phyloP scores from a whole-genome alignment of 208 protist genomes.

The Trypanosoma brucei region DNA sequence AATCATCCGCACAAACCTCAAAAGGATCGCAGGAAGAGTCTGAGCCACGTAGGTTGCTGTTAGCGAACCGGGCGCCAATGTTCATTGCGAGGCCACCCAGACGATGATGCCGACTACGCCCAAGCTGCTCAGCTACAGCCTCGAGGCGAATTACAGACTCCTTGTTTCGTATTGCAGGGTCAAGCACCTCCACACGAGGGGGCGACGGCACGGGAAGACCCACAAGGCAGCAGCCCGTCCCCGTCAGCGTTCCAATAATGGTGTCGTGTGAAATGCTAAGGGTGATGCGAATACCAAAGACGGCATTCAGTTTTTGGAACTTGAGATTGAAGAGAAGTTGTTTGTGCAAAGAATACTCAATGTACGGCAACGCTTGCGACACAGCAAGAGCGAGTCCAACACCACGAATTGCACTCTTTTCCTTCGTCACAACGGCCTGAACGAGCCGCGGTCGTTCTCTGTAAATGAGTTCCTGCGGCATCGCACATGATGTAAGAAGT shows the following conservation, averaged over 20 bases:
- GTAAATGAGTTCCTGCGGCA: conserved; percentile 65
- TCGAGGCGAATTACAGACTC: conserved; percentile 65
- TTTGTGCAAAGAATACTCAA: conserved; percentile 88
- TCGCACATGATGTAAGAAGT: conserved; percentile 68
- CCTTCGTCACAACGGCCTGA: conserved; percentile 61
- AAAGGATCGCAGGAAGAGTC: neutral
- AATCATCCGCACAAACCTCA: neutral
- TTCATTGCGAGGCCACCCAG: neutral
- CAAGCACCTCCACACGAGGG: conserved; percentile 61
- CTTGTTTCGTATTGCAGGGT: conserved; percentile 46
- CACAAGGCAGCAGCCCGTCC: conserved; percentile 70
- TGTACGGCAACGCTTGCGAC: conserved; percentile 83
- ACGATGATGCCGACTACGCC: conserved; percentile 5
- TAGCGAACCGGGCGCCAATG: neutral
- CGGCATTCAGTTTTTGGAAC: conserved; percentile 76
- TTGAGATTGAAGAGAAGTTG: conserved; percentile 87
- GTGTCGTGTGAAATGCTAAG: conserved; percentile 62
- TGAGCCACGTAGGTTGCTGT: conserved; percentile 1
- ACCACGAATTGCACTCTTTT: conserved; percentile 65
- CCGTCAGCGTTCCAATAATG: conserved; percentile 77
- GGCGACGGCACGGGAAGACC: conserved; percentile 60
- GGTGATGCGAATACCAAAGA: conserved; percentile 76
- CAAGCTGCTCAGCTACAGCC: conserved; percentile 47
- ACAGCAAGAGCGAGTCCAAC: conserved; percentile 74
- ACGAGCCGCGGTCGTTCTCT: conserved; percentile 65